These are phyloP conservation scores for Penicillium riverlandense DNA, from an alignment of 495 filamentous ascomycete species.

Conservation along the genomic window DNA sequence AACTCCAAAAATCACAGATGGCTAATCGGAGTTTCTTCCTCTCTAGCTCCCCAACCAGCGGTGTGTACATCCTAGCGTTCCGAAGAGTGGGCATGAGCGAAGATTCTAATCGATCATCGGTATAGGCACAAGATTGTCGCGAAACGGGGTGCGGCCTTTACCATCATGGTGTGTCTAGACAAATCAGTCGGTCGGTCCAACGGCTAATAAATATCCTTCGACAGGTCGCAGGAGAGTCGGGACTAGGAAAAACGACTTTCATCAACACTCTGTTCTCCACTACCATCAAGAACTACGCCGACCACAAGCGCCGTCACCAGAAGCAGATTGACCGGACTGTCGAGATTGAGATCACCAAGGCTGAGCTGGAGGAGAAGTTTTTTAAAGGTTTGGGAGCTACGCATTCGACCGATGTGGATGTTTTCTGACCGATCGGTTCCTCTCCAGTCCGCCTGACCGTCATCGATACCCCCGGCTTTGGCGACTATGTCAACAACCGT, in stretches of 20 bases:
- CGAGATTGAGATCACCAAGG: constrained; percentile 99
- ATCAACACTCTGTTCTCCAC: constrained; percentile 99
- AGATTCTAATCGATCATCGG: constrained; percentile 22
- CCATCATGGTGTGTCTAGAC: constrained; percentile 75
- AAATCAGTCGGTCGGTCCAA: background rate
- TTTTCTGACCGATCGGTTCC: constrained; percentile 9
- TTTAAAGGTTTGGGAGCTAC: constrained; percentile 77
- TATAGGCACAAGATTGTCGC: constrained; percentile 96
- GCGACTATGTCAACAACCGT: constrained; percentile 99
- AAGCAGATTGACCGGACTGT: constrained; percentile 99
- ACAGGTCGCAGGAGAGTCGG: constrained; percentile 96
- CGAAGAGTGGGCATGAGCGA: constrained; percentile 5
- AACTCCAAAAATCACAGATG: background rate
- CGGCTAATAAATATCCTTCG: constrained; percentile 22
- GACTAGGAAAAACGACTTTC: constrained; percentile 97
- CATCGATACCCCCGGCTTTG: constrained; percentile 97
- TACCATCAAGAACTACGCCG: constrained; percentile 99
- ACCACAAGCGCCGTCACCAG: constrained; percentile 95
- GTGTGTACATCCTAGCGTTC: constrained; percentile 31
- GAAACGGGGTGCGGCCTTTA: constrained; percentile 97
- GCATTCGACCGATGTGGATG: background rate
- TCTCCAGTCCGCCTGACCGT: constrained; percentile 86
- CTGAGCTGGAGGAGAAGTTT: constrained; percentile 99
- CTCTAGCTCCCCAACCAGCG: constrained; percentile 81
- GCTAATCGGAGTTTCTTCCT: constrained; percentile 12